phyloP scores from a whole-genome alignment of 1,284 basidiomycete species.

The Malassezia furfur region DNA sequence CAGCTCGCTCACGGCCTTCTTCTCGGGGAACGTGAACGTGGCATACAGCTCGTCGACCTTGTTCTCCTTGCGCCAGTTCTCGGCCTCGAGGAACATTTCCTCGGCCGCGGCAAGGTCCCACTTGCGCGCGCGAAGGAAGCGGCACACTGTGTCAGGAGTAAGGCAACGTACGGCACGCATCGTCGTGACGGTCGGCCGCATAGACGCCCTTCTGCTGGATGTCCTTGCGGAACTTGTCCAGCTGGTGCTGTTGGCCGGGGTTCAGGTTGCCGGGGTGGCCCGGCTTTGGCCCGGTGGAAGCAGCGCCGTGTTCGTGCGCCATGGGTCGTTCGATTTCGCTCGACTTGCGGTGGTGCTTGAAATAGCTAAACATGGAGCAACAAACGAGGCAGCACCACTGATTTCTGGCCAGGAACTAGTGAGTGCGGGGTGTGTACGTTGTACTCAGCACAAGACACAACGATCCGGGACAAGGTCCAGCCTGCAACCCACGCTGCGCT shows the following conservation, averaged over 20 bases:
- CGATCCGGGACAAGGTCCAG: too few species aligned
- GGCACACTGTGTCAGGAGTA: constrained; percentile 25
- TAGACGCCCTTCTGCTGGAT: constrained; percentile 40
- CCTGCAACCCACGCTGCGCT: neutral
- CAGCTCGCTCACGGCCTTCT: constrained; percentile 72
- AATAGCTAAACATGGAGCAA: neutral
- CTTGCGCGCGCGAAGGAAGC: constrained; percentile 80
- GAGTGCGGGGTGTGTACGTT: too few species aligned
- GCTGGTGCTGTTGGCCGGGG: constrained; percentile 33
- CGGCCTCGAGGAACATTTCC: constrained; percentile 70
- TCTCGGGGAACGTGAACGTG: constrained; percentile 81
- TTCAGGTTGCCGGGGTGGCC: constrained; percentile 43
- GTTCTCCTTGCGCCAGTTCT: constrained; percentile 84
- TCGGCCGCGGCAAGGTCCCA: constrained; percentile 77
- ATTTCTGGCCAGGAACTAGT: neutral
- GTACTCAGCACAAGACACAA: too few species aligned
- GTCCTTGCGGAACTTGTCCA: constrained; percentile 33
- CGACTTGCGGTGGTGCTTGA: neutral
- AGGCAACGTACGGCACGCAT: constrained; percentile 33
- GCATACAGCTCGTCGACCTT: constrained; percentile 75
- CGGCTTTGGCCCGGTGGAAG: neutral
- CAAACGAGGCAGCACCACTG: neutral
- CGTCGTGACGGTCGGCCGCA: constrained; percentile 42
- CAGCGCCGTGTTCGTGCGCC: neutral
- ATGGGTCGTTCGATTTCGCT: too few species aligned